These are phyloP conservation scores for Phytophthora kernoviae DNA, from an alignment of 352 stramenopile genomes.

Conservation along the genomic window DNA sequence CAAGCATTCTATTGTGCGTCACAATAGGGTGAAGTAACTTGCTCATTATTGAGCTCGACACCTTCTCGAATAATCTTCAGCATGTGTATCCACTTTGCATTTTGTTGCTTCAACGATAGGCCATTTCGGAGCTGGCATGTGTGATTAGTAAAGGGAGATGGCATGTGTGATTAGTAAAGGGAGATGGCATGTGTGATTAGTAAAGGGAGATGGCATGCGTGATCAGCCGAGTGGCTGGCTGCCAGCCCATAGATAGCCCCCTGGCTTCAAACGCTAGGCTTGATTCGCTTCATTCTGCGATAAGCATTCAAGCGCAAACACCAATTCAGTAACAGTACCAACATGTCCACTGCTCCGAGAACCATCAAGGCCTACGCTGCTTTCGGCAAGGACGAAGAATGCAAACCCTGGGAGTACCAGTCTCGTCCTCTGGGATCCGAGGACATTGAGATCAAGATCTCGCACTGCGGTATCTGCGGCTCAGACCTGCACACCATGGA, in stretches of 20 bases:
- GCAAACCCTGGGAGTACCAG: constrained; percentile 40
- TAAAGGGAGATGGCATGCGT: constrained; percentile 18
- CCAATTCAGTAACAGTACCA: background rate
- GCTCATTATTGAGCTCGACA: no score
- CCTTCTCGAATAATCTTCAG: no score
- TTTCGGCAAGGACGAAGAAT: constrained; percentile 22
- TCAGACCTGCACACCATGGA: constrained; percentile 51
- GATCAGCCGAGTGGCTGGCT: constrained; percentile 7
- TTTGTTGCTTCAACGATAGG: background rate
- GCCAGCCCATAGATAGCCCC: background rate
- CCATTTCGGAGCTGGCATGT: background rate
- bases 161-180: constrained; percentile 15
- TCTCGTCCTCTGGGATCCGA: constrained; percentile 38
- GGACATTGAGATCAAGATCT: constrained; percentile 57
- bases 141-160: constrained; percentile 10
- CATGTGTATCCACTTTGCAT: background rate
- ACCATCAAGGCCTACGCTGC: constrained; percentile 43
- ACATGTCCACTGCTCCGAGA: constrained; percentile 18
- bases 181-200: constrained; percentile 20
- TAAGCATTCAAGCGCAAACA: background rate
- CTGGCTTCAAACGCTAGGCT: background rate
- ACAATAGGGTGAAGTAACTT: no score
- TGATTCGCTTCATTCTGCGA: background rate
- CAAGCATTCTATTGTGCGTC: no score
- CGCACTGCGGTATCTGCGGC: constrained; percentile 53